Evolutionary conservation across 1,284 basidiomycete species (phyloP), one percentile per base, ranked within the genome.

Genomic region (Irpex lacteus): DNA sequence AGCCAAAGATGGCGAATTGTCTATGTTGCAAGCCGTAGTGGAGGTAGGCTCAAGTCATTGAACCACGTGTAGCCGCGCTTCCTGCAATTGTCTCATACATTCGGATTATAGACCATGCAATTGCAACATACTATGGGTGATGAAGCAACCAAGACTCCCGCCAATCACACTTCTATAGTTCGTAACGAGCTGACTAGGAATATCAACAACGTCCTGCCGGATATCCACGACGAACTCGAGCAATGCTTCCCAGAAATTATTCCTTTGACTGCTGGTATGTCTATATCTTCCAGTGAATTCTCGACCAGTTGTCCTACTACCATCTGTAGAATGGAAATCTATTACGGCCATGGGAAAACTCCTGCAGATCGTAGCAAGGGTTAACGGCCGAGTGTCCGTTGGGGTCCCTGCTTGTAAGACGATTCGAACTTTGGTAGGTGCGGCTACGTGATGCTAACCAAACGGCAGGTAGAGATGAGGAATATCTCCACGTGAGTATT

Each of bases 401-500:
- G 74, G 73, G 2, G 55, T 68, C 3, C 70, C 73, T n/a, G 18
- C 65, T 0, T 75, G 74, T 75, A 59, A 11, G 71, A 66, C 9
- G 26, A 18, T 9, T 60, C 34, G 26, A 26, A 26, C 3, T 38
- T 55, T 11, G 11, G 8, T 68, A 11, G 67, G 63, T 69, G 32
- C 50, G 13, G 15, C 58, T 13, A 15, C 40, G 15, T 44, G 2
- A 44, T 44, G 8, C 50, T 52, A n/a, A 52, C 50, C 37, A n/a
- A n/a, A 26, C 47, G 6, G 3, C 55, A 77, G 76, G 76, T 65
- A 73, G 76, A 9, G 67, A 78, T 50, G 69, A 72, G 1, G 81
- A 80, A 5, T 82, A 75, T 62, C 67, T 77, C 0, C 69, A 74
- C 15, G 69, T 80, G 3, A 75, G 76, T 52, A 74, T 80, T 36